These are phyloP conservation scores for Alternaria incomplexa DNA, from an alignment of 2,329 filamentous ascomycete genomes.

Conservation along the genomic window DNA sequence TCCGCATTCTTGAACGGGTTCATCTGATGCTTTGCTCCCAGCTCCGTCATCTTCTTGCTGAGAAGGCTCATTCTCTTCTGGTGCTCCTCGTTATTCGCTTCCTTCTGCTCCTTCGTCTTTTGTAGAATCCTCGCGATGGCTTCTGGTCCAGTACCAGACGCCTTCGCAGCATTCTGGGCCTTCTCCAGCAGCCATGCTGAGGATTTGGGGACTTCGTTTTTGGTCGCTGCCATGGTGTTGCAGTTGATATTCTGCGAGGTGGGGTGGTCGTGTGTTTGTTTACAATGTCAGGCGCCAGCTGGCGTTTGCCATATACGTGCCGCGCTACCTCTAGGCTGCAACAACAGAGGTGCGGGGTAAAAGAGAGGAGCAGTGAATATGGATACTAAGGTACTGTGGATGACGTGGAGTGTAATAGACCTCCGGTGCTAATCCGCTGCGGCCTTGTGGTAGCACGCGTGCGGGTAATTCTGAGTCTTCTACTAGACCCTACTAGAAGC, in stretches of 20 bases:
- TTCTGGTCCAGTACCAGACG: background rate
- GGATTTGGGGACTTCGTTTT: background rate
- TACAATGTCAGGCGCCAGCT: background rate
- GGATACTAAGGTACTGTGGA: background rate
- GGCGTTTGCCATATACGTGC: background rate
- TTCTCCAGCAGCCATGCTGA: slow-evolving; percentile 5
- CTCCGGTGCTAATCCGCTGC: background rate
- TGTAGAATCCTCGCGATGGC: background rate
- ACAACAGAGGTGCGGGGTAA: background rate
- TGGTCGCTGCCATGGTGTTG: background rate
- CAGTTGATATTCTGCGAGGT: background rate
- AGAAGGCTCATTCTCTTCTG: background rate
- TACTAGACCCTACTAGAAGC: background rate
- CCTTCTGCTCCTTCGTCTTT: background rate
- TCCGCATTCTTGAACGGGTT: background rate
- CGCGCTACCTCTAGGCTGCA: background rate
- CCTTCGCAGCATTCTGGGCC: background rate
- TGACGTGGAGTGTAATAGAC: background rate
- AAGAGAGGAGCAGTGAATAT: background rate
- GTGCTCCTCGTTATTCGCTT: background rate
- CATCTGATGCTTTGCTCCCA: background rate
- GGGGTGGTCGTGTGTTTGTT: background rate
- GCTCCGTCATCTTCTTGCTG: background rate
- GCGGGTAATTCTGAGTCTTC: background rate
- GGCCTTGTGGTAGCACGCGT: background rate